Base-by-base conservation (phyloP, 208 protist genomes). In the Leishmania aethiopica region DNA sequence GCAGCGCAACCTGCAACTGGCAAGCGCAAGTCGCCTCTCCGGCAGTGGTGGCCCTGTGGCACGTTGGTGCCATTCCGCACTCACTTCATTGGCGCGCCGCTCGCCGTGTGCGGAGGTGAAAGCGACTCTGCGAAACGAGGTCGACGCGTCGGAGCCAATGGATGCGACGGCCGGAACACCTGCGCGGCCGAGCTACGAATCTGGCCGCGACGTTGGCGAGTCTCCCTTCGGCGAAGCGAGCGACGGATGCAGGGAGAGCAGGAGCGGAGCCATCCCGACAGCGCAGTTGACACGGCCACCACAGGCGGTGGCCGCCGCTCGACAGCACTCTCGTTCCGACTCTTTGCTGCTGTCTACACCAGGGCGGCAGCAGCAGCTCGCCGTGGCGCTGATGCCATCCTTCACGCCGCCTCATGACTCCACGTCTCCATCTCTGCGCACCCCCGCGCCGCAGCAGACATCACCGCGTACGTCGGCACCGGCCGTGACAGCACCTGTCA, bases 261-360 rank as follows among this genome's bases (percentile, higher is more conserved):
- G 37, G 35, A 62, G n/a, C 60, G 37, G 42, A 2, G 45, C 5
- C 0, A 45, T n/a, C 40, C 19, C 28, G 25, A n/a, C 80, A n/a
- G n/a, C 59, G 11, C 53, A 15, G 53, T 60, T 66, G n/a, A 71
- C 80, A 71, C 75, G 76, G 80, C 67, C 64, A 1, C 57, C 45
- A 8, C 71, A 55, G 13, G 53, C 64, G n/a, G 25, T n/a, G 19
- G 5, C 75, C 35, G 60, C 11, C n/a, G 17, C 32, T 35, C 25
- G 13, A 55, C 42, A 10, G 64, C 28, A 15, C 28, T 59, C 35
- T 45, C 8, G 6, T 13, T 59, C 73, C 28, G n/a, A 32, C 0
- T n/a, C 51, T 59, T 62, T 51, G 51, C 73, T 60, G 28, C 15
- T 8, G 19, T 59, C n/a, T 59, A 37, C 73, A 7, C 25, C 47